Evolutionary conservation across 305 asterid species (phyloP).

Genomic region (Solanum hybrid): DNA sequence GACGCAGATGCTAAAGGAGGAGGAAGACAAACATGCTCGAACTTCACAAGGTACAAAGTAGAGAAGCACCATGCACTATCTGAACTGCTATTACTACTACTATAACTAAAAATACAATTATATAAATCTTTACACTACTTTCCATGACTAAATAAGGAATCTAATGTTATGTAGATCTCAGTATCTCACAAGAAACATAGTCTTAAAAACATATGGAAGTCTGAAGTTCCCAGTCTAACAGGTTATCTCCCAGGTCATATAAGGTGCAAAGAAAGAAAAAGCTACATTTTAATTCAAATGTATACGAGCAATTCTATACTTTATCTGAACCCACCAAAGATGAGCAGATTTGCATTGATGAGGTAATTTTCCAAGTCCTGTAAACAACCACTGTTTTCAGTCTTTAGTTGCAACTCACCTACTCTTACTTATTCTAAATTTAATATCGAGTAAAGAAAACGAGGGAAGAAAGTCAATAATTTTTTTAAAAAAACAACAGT

Average conservation of each 20-base stretch:
- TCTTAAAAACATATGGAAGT: neutral
- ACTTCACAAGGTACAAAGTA: neutral
- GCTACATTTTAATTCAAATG: neutral
- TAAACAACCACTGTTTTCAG: neutral
- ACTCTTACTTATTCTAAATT: neutral
- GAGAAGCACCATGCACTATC: neutral
- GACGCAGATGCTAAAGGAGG: neutral
- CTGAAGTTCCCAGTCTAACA: neutral
- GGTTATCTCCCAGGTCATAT: neutral
- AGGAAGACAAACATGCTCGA: slow-evolving; percentile 1
- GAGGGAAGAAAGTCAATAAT: neutral
- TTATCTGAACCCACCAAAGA: neutral
- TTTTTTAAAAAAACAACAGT: neutral
- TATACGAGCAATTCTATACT: neutral
- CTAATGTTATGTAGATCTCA: neutral
- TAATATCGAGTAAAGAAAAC: neutral
- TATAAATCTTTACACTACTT: neutral
- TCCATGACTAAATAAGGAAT: neutral
- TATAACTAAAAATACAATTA: neutral
- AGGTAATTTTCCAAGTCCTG: neutral
- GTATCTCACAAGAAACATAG: neutral
- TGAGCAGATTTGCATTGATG: neutral
- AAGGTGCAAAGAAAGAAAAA: neutral
- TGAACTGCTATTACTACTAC: neutral
- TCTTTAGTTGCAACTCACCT: neutral